These are phyloP conservation scores for Pseudozyma flocculosa DNA, from an alignment of 1,284 basidiomycete genomes.

Conservation along the genomic window DNA sequence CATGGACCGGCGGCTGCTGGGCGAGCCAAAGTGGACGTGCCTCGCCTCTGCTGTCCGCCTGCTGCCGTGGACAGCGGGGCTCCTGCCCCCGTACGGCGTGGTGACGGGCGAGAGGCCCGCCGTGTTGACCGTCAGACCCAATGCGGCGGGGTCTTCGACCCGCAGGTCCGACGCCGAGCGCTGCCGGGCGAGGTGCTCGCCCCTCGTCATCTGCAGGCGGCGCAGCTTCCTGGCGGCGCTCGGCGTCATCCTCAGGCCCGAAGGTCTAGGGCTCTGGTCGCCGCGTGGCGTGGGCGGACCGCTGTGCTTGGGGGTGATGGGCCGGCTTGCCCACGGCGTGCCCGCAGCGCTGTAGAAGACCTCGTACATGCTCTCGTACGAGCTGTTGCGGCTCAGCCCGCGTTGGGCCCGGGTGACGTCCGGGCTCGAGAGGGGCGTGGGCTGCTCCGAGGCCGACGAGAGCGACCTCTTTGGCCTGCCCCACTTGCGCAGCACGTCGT, in stretches of 20 bases:
- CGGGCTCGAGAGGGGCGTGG: conserved; percentile 9
- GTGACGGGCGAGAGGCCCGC: conserved; percentile 11
- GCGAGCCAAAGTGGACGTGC: conserved; percentile 19
- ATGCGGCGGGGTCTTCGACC: conserved; percentile 20
- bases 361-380: conserved; percentile 52
- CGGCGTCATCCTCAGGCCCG: conserved; percentile 30
- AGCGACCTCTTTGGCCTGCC: conserved; percentile 13
- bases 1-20: not conserved
- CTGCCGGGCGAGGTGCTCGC: conserved; percentile 12
- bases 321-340: conserved; percentile 34
- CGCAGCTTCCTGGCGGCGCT: conserved; percentile 39
- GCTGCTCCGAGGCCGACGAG: no score
- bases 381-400: conserved; percentile 26
- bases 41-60: conserved; percentile 8
- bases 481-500: conserved; percentile 47
- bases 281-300: conserved; percentile 27
- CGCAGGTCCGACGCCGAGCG: conserved; percentile 8
- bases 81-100: conserved; percentile 15
- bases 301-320: conserved; percentile 35
- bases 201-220: conserved; percentile 43
- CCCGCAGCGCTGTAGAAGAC: conserved; percentile 43
- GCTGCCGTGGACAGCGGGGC: conserved; percentile 17
- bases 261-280: conserved; percentile 1
- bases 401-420: not conserved
- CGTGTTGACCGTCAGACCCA: conserved; percentile 20